Evolutionary conservation across 176 grass and related monocot species (phyloP).

Genomic region (Aegilops speltoides): DNA sequence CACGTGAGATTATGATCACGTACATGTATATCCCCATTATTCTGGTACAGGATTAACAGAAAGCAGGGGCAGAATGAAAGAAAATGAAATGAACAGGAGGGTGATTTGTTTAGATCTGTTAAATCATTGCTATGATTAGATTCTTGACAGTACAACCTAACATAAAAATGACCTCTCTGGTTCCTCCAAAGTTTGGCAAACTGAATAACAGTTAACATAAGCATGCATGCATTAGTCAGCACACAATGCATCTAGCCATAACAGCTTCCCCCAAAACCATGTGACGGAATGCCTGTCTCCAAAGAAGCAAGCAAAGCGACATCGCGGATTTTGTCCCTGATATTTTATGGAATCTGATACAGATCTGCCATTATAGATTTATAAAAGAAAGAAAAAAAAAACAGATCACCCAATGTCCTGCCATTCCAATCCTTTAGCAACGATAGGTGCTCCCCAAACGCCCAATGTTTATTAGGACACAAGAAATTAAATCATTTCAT

Average conservation of each 20-base stretch:
- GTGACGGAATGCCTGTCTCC: constrained; percentile 54
- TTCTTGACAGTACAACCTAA: constrained; percentile 30
- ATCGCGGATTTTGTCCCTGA: constrained; percentile 39
- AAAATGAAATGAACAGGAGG: constrained; percentile 16
- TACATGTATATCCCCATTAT: constrained; percentile 16
- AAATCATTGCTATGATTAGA: constrained; percentile 24
- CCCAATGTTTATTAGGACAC: constrained; percentile 26
- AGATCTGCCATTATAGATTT: constrained; percentile 40
- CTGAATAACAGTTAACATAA: constrained; percentile 44
- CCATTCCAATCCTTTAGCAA: constrained; percentile 44
- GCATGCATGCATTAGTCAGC: constrained; percentile 37
- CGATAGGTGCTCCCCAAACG: constrained; percentile 36
- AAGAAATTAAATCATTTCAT: constrained; percentile 29
- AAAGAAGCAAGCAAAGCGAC: constrained; percentile 65
- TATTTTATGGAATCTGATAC: constrained; percentile 54
- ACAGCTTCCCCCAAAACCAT: constrained; percentile 32
- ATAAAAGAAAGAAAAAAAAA: not conserved
- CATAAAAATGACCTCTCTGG: constrained; percentile 37
- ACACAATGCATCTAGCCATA: constrained; percentile 35
- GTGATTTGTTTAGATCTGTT: constrained; percentile 31
- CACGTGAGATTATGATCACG: constrained; percentile 44
- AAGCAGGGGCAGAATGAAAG: not conserved
- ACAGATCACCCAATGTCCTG: constrained; percentile 42
- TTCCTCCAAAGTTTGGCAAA: constrained; percentile 54
- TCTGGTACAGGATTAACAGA: constrained; percentile 13